Evolutionary conservation across 257 asterid species (phyloP).

Genomic region (Capsicum chinense): DNA sequence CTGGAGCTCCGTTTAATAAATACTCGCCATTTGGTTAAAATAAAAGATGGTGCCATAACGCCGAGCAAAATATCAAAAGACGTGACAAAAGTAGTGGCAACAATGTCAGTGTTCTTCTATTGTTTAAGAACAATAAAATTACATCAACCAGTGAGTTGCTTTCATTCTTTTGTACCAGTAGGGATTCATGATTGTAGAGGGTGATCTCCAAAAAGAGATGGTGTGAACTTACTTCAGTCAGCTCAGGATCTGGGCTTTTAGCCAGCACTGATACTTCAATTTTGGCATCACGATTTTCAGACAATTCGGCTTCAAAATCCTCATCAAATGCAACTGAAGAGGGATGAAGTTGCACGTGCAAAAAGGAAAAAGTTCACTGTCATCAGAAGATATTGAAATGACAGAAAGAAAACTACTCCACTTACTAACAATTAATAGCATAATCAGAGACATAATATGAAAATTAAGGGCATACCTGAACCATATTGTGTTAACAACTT

Average conservation of each 20-base stretch:
- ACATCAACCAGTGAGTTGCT: constrained; percentile 5
- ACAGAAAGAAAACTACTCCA: constrained; percentile 22
- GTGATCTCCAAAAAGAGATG: not conserved
- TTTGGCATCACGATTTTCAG: constrained; percentile 85
- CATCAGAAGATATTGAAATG: constrained; percentile 9
- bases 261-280: constrained; percentile 72
- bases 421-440: not conserved
- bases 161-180: constrained; percentile 21
- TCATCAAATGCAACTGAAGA: constrained; percentile 91
- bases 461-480: constrained; percentile 62
- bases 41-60: constrained; percentile 17
- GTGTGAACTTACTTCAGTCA: constrained; percentile 68
- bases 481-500: constrained; percentile 86
- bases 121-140: constrained; percentile 16
- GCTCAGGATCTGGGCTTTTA: constrained; percentile 79
- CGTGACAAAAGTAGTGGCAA: not conserved
- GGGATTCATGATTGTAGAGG: not conserved
- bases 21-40: not conserved
- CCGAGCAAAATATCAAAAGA: not conserved
- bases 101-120: not conserved
- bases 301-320: constrained; percentile 91
- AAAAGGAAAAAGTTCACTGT: constrained; percentile 16
- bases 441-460: not conserved
- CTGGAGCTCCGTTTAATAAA: not conserved
- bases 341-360: constrained; percentile 25